Base-by-base conservation (phyloP, 2,329 filamentous ascomycete genomes). In the Aspergillus luchuensis region DNA sequence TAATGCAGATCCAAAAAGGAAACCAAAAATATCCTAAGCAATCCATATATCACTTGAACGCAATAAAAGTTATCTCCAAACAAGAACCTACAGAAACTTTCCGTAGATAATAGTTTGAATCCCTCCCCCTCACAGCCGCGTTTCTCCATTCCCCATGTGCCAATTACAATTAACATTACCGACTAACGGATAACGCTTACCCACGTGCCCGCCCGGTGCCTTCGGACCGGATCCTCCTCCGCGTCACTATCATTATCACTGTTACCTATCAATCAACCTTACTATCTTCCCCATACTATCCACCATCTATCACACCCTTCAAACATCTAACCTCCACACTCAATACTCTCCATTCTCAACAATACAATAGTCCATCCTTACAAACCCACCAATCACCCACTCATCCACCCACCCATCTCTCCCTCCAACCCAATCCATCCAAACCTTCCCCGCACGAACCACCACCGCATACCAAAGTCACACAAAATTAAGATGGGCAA, bases 401-500 rank as follows among this genome's bases (percentile, higher is more conserved):
- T 2, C 10, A 7, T 5, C 45, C 45, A 10, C 41, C 11, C 7
- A 23, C 23, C 30, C 51, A 5, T 13, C 25, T 7, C 8, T 6
- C 51, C 33, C 11, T 13, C 30, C 50, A 11, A 7, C 23, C 23
- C 6, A 25, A 25, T 25, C 30, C 51, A 8, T 43, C 25, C 38
- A 41, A 17, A 8, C 38, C 17, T 13, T 15, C 38, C 39, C 38
- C 39, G 38, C 15, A 39, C 23, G 51, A 39, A 19, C 53, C 17
- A 33, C 11, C 25, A 25, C 38, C n/a, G 36, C 7, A 10, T 8
- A 25, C 28, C 23, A 8, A 49, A 28, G 25, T 3, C 25, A 17
- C 25, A 8, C 7, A 48, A 13, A 43, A 47, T 30, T 43, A 59
- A 59, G 39, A 97, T 97, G 93, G 93, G 93, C 61, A 94, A 92